Conservation (phyloP, 495 filamentous ascomycete species). For the Friedmanniomyces simplex region DNA sequence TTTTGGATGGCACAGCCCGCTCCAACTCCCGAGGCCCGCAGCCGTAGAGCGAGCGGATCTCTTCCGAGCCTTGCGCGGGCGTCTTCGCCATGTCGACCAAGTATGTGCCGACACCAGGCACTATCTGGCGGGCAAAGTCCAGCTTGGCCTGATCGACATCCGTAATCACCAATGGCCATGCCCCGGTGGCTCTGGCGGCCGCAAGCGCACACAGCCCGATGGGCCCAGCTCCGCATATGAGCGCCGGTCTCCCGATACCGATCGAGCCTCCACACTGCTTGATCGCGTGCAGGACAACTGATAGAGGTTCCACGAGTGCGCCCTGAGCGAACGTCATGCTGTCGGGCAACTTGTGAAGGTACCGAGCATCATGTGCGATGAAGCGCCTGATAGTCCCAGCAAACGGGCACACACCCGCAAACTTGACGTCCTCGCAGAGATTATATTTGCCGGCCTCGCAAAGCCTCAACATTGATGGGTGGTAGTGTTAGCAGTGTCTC, state of each 20-base stretch:
- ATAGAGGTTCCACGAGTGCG: constrained; percentile 42
- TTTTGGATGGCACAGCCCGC: background rate
- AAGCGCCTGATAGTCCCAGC: constrained; percentile 48
- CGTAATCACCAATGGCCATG: constrained; percentile 53
- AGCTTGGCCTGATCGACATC: constrained; percentile 48
- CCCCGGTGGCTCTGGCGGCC: constrained; percentile 48
- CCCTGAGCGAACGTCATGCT: constrained; percentile 37
- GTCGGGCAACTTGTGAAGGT: constrained; percentile 39
- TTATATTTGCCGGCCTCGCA: constrained; percentile 41
- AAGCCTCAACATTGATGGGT: too few species aligned
- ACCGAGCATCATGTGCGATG: constrained; percentile 41
- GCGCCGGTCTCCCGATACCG: constrained; percentile 31
- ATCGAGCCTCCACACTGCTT: constrained; percentile 21
- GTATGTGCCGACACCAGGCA: constrained; percentile 45
- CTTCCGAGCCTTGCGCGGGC: constrained; percentile 41
- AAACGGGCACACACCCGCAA: constrained; percentile 50
- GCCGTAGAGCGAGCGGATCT: constrained; percentile 8
- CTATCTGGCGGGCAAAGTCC: constrained; percentile 48
- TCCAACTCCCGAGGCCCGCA: background rate
- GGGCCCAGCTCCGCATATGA: constrained; percentile 42
- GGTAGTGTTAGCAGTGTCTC: too few species aligned
- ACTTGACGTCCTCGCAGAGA: constrained; percentile 39
- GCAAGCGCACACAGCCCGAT: constrained; percentile 42
- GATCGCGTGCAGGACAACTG: constrained; percentile 35
- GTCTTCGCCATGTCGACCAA: constrained; percentile 38